Base-by-base conservation (phyloP, 2,329 filamentous ascomycete genomes). In the Triangularia setosa region DNA sequence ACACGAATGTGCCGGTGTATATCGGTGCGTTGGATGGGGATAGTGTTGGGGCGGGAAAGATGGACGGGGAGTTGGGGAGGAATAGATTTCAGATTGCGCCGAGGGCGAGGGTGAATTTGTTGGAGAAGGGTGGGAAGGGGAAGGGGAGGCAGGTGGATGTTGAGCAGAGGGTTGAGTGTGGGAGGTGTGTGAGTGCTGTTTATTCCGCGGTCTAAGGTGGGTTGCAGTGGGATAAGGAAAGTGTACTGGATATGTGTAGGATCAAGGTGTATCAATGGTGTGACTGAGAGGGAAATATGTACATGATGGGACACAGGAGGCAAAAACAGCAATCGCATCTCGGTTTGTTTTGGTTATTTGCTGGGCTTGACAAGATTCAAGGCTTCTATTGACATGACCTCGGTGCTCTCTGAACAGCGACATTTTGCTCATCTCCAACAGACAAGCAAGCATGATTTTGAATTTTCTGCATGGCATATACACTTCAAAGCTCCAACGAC, bases 141-240 rank as follows among this genome's bases (percentile, higher is more conserved):
- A 33, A 33, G 30, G 30, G 30, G 73, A 24, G 52, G 25, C 16
- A 24, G n/a, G 89, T 90, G 16, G 89, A 83, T 62, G 79, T 96
- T 69, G 93, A 97, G 79, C 94, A 97, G 79, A 88, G 88, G 70
- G 88, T 97, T 11, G 92, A 95, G 75, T 97, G 93, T 74, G 94
- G 94, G 18, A 85, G 90, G 67, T 88, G 35, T n/a, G 35, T 86
- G 68, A 88, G 93, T 12, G 92, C 88, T 16, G 89, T 97, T 3
- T 98, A 95, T 78, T 96, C 92, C 4, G 74, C 70, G 8, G 70
- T 73, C n/a, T 78, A 61, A 71, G 16, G 6, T 40, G 8, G 40
- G 40, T 40, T 40, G n/a, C 4, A n/a, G 1, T n/a, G 35, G 14
- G 35, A 14, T n/a, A 14, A 40, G 7, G 30, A 12, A 18, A 5